These are phyloP conservation scores for Euphorbia pulcherrima DNA, from an alignment of 345 rosid genomes.

Conservation along the genomic window DNA sequence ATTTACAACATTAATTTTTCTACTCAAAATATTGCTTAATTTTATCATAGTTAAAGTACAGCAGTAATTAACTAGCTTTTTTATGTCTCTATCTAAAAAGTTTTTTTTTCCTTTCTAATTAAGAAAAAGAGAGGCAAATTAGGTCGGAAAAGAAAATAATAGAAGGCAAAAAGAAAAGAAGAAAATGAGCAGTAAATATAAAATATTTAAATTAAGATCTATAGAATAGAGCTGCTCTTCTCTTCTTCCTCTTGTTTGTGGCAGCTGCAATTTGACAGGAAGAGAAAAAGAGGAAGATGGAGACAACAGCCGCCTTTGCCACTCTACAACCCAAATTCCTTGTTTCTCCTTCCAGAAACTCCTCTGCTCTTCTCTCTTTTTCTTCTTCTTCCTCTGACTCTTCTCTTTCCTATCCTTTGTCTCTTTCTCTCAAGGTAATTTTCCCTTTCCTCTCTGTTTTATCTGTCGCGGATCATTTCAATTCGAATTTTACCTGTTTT, in stretches of 20 bases:
- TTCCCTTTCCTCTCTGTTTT: not conserved
- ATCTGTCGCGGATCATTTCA: not conserved
- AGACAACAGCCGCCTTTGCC: conserved; percentile 37
- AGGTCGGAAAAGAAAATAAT: not conserved
- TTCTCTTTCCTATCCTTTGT: conserved; percentile 19
- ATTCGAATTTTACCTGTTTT: not conserved
- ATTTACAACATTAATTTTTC: no score
- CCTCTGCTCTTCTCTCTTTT: conserved; percentile 15
- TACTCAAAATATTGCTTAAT: no score
- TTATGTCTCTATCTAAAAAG: no score
- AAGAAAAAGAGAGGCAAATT: not conserved
- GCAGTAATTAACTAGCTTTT: no score
- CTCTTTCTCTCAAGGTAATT: conserved; percentile 43
- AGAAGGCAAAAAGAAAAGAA: not conserved
- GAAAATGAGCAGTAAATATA: not conserved
- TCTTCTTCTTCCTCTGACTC: not conserved
- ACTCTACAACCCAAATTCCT: conserved; percentile 39
- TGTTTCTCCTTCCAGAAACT: conserved; percentile 36
- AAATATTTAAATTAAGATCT: not conserved
- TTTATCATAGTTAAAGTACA: no score
- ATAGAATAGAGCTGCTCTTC: not conserved
- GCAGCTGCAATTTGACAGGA: not conserved
- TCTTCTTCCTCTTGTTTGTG: not conserved
- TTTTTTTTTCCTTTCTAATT: not conserved
- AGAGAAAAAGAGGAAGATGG: conserved; percentile 36